A percentile compares a stretch with the other conserved stretches of the same genome.
phyloP scores from a whole-genome alignment of 2,329 filamentous ascomycete species.

The Monilinia vaccinii-corymbosi region DNA sequence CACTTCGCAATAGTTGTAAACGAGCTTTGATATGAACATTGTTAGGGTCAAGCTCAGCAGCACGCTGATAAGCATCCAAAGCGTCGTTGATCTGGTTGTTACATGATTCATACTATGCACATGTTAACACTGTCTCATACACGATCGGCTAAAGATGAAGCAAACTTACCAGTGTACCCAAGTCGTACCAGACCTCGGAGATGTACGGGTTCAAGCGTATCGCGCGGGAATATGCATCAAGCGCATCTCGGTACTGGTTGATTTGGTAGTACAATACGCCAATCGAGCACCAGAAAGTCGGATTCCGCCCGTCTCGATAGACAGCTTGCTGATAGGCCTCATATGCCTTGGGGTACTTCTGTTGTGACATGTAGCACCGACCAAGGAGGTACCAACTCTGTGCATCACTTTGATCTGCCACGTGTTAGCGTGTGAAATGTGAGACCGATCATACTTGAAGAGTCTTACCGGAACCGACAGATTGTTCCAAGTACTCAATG shows the following conservation, averaged over 20 bases:
- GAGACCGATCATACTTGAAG: slow-evolving; percentile 16
- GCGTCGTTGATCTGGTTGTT: slow-evolving; percentile 98
- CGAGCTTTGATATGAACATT: slow-evolving; percentile 97
- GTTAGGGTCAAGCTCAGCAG: slow-evolving; percentile 83
- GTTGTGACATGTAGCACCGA: slow-evolving; percentile 97
- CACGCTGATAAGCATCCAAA: slow-evolving; percentile 88
- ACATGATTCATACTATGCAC: slow-evolving; percentile 79
- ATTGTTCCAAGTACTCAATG: slow-evolving; percentile 96
- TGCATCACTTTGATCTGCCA: slow-evolving; percentile 78
- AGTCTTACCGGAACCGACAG: slow-evolving; percentile 74
- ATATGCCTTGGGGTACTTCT: slow-evolving; percentile 97
- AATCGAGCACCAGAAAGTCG: slow-evolving; percentile 99
- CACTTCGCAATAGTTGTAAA: slow-evolving; percentile 77
- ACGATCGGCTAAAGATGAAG: slow-evolving; percentile 17
- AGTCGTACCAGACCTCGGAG: slow-evolving; percentile 97
- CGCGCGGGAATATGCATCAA: slow-evolving; percentile 94
- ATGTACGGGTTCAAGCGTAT: slow-evolving; percentile 97
- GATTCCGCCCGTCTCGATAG: slow-evolving; percentile 93
- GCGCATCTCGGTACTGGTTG: slow-evolving; percentile 95
- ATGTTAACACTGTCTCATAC: slow-evolving; percentile 21
- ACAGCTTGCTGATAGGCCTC: slow-evolving; percentile 98
- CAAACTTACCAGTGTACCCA: slow-evolving; percentile 78
- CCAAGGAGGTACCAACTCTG: slow-evolving; percentile 98
- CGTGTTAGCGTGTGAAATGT: slow-evolving; percentile 28
- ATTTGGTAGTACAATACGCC: slow-evolving; percentile 99